These are phyloP conservation scores for Omphalotus guepiniiformis DNA, from an alignment of 768 basidiomycete genomes.

Conservation along the genomic window DNA sequence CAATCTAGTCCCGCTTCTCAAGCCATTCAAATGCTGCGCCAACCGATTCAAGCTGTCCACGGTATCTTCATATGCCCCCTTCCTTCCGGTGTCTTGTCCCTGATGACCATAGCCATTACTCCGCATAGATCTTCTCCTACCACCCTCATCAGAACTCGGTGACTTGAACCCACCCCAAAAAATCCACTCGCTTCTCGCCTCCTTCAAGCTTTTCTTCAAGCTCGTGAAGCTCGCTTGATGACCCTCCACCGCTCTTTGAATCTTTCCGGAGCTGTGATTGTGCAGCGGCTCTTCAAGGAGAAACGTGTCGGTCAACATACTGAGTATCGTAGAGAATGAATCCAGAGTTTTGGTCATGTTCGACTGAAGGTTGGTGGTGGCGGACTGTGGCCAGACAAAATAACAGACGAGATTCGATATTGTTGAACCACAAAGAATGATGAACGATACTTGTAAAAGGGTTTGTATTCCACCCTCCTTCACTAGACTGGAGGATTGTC, in stretches of 20 bases:
- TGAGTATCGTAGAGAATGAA: slow-evolving; percentile 84
- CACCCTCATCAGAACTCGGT: slow-evolving; percentile 15
- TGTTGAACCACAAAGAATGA: slow-evolving; percentile 69
- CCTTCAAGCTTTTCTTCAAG: slow-evolving; percentile 79
- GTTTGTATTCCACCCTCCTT: slow-evolving; percentile 84
- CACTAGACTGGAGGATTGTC: slow-evolving; percentile 50
- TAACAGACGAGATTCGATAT: slow-evolving; percentile 87
- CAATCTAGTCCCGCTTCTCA: slow-evolving; percentile 77
- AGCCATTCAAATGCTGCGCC: slow-evolving; percentile 90
- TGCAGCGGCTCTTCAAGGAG: slow-evolving; percentile 68
- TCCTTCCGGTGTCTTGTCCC: slow-evolving; percentile 25
- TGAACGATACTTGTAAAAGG: slow-evolving; percentile 69
- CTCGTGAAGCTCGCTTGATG: slow-evolving; percentile 90
- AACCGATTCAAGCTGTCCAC: slow-evolving; percentile 84
- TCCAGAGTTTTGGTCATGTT: slow-evolving; percentile 84
- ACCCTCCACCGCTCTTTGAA: slow-evolving; percentile 75
- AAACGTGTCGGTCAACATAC: slow-evolving; percentile 80
- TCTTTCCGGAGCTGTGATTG: slow-evolving; percentile 52
- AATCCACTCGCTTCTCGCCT: slow-evolving; percentile 86
- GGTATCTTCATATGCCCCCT: slow-evolving; percentile 77
- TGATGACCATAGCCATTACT: slow-evolving; percentile 11
- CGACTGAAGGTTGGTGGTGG: slow-evolving; percentile 74
- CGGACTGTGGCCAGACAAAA: slow-evolving; percentile 79
- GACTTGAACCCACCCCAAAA: slow-evolving; percentile 21
- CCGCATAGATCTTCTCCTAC: slow-evolving; percentile 3